Base-by-base conservation (phyloP, 208 protist genomes). In the Acanthamoeba royreba region DNA sequence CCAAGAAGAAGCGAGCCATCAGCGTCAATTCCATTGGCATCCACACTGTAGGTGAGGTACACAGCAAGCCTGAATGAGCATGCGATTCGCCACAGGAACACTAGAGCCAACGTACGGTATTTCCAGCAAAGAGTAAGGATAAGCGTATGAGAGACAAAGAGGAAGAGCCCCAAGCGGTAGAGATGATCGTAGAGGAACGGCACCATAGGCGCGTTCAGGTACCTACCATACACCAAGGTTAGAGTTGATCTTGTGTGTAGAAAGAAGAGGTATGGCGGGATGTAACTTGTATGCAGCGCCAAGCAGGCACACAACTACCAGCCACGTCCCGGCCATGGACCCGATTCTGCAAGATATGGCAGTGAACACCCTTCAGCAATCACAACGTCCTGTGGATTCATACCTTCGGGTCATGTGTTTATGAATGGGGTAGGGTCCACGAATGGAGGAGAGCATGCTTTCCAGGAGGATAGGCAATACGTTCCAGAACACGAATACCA, bases 371-470 rank as follows among this genome's bases (percentile, higher is more conserved):
- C 66, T 22, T 22, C 13, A 77, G 35, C 13, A 8, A 77, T 9
- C 31, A 22, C n/a, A 22, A 9, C 28, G 66, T 33, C 11, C 13
- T 22, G n/a, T 22, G 66, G 28, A 9, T 28, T 28, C 35, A 4
- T 89, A 89, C 81, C 81, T 63, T 55, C 81, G n/a, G 17, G 0
- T 61, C 31, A 66, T 47, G 33, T 89, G 49, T 5, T 89, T 89
- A 47, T 89, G 81, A 33, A 89, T 89, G 81, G 81, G 81, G 7
- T 89, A 89, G 52, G 81, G 81, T 5, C 81, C 81, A 17, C 81
- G n/a, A 43, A 89, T 89, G 45, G 49, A 66, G 8, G 81, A 66
- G 22, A 89, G 38, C 49, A 89, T 55, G 45, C 81, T 66, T 40
- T 89, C 81, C 35, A 89, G 61, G 33, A 89, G 45, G 45, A 89